These are phyloP conservation scores for Diplodia mutila DNA, from an alignment of 2,329 filamentous ascomycete genomes.

Conservation along the genomic window DNA sequence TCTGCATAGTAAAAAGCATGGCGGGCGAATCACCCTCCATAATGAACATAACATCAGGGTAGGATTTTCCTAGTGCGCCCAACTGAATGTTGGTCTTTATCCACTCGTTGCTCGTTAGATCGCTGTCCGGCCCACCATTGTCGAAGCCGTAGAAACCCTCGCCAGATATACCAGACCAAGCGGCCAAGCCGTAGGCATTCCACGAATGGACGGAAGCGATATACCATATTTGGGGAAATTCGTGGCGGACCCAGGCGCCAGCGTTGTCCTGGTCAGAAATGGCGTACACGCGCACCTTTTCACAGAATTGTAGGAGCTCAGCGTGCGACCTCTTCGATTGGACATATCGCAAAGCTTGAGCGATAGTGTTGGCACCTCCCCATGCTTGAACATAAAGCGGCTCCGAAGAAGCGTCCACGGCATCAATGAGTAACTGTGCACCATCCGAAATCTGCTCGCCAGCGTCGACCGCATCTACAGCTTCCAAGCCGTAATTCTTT, in stretches of 20 bases:
- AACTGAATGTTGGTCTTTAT: constrained; percentile 59
- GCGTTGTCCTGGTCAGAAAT: constrained; percentile 65
- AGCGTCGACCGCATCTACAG: constrained; percentile 36
- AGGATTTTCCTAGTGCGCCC: constrained; percentile 48
- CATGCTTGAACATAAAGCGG: constrained; percentile 59
- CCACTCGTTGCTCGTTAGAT: constrained; percentile 56
- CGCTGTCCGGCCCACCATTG: constrained; percentile 53
- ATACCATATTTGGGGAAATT: constrained; percentile 60
- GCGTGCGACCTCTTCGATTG: constrained; percentile 34
- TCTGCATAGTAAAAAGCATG: constrained; percentile 55
- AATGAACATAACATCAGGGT: constrained; percentile 55
- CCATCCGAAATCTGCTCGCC: constrained; percentile 47
- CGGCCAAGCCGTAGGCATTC: constrained; percentile 58
- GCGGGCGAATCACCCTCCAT: constrained; percentile 60
- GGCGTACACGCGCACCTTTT: constrained; percentile 46
- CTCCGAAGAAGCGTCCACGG: constrained; percentile 44
- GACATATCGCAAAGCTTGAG: constrained; percentile 52
- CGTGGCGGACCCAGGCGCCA: constrained; percentile 59
- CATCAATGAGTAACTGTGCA: constrained; percentile 49
- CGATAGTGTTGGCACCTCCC: constrained; percentile 59
- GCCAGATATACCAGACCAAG: constrained; percentile 62
- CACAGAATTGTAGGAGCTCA: constrained; percentile 40
- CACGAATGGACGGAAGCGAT: constrained; percentile 61
- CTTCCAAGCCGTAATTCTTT: constrained; percentile 46
- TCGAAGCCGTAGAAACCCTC: constrained; percentile 54